Percentiles rank a stretch among this genome's conserved stretches.
Evolutionary conservation across 2,329 filamentous ascomycete species (phyloP).

Genomic region (Colletotrichum sansevieriae): DNA sequence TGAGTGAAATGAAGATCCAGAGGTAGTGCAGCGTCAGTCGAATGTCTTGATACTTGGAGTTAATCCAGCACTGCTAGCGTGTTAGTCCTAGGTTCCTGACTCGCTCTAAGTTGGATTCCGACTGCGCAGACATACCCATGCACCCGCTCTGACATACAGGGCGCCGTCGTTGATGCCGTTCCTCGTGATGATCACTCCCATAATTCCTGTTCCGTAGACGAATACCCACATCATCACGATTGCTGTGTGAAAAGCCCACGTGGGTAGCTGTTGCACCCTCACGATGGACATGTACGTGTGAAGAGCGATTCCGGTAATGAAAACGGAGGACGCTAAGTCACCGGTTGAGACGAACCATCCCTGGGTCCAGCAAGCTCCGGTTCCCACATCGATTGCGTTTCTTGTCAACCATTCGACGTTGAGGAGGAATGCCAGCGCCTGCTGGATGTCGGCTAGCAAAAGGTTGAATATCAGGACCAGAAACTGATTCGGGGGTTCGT

Average conservation of each 20-base stretch:
- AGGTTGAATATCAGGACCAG: conserved; percentile 78
- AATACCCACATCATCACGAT: conserved; percentile 70
- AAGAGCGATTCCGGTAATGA: conserved; percentile 74
- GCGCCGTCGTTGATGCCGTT: conserved; percentile 58
- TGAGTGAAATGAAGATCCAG: conserved; percentile 68
- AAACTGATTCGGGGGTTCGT: conserved; percentile 71
- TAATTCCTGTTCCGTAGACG: conserved; percentile 67
- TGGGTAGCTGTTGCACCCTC: conserved; percentile 64
- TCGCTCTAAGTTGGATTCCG: not conserved
- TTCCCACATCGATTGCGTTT: conserved; percentile 67
- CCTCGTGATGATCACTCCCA: conserved; percentile 60
- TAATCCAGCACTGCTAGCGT: conserved; percentile 71
- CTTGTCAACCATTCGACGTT: conserved; percentile 70
- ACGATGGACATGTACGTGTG: conserved; percentile 77
- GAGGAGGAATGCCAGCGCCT: conserved; percentile 73
- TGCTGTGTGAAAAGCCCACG: conserved; percentile 61
- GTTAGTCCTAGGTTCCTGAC: conserved; percentile 25
- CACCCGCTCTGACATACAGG: conserved; percentile 73
- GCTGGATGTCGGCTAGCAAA: conserved; percentile 76
- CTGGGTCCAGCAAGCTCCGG: conserved; percentile 70
- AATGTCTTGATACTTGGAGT: conserved; percentile 63
- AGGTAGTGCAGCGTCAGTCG: conserved; percentile 74
- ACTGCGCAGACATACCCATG: conserved; percentile 63
- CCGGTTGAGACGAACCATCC: conserved; percentile 78
- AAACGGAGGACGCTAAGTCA: conserved; percentile 75